phyloP scores from a whole-genome alignment of 2,329 filamentous ascomycete species.

The Aspergillus candidus region DNA sequence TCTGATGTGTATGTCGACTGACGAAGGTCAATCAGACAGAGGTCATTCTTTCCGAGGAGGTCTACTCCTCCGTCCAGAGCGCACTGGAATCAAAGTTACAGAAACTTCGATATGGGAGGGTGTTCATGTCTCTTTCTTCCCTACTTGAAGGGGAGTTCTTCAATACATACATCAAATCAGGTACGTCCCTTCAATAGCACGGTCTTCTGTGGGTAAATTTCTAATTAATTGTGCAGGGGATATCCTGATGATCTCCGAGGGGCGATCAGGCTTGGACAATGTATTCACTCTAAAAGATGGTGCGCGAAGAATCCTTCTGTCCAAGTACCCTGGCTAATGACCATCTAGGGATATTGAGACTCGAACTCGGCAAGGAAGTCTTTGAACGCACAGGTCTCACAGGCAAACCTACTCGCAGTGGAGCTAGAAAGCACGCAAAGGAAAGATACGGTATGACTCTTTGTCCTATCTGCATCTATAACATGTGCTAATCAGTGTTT shows the following conservation, averaged over 20 bases:
- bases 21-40: slow-evolving; percentile 40
- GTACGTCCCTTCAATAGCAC: slow-evolving; percentile 36
- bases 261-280: slow-evolving; percentile 62
- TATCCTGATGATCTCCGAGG: slow-evolving; percentile 77
- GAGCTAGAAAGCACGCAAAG: slow-evolving; percentile 58
- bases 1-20: background rate
- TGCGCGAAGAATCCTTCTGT: slow-evolving; percentile 23
- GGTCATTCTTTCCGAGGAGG: slow-evolving; percentile 63
- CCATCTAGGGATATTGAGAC: slow-evolving; percentile 57
- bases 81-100: slow-evolving; percentile 43
- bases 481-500: slow-evolving; percentile 9
- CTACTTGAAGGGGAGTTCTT: slow-evolving; percentile 72
- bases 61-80: slow-evolving; percentile 50
- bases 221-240: slow-evolving; percentile 50
- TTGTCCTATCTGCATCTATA: background rate
- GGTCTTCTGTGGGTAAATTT: too few relatives aligned
- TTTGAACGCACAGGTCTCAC: slow-evolving; percentile 79
- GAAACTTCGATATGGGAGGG: slow-evolving; percentile 55
- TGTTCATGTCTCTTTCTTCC: slow-evolving; percentile 66
- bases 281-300: slow-evolving; percentile 67
- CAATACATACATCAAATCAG: slow-evolving; percentile 74
- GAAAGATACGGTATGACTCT: slow-evolving; percentile 62
- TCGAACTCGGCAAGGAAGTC: slow-evolving; percentile 73
- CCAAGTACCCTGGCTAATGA: slow-evolving; percentile 3
- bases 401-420: slow-evolving; percentile 58